These are phyloP conservation scores for Ganoderma lucidum DNA, from an alignment of 1,284 basidiomycete species.

Conservation along the genomic window DNA sequence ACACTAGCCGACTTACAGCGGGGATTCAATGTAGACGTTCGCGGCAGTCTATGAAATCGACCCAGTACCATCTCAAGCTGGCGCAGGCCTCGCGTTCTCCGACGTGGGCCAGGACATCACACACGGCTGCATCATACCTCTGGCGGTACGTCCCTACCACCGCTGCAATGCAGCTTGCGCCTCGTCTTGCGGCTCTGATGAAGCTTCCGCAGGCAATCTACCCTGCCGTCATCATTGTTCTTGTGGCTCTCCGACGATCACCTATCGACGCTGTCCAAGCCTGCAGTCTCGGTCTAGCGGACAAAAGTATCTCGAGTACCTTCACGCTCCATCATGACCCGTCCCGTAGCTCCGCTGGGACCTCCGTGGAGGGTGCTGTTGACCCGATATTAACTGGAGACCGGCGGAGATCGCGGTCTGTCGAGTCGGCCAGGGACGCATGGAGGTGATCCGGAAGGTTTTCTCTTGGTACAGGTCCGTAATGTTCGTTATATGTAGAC, in stretches of 20 bases:
- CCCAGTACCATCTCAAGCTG: background rate
- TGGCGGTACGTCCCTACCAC: background rate
- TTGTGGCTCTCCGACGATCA: constrained; percentile 5
- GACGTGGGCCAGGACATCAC: background rate
- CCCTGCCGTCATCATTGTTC: constrained; percentile 6
- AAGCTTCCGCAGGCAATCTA: constrained; percentile 5
- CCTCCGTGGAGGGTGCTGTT: too few relatives aligned
- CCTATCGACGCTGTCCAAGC: background rate
- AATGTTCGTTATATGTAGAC: too few relatives aligned
- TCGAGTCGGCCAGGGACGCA: too few relatives aligned
- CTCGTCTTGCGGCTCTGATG: background rate
- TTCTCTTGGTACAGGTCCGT: too few relatives aligned
- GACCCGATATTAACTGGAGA: too few relatives aligned
- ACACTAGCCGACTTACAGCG: background rate
- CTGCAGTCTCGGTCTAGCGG: background rate
- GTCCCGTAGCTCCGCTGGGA: background rate
- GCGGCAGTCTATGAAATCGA: background rate
- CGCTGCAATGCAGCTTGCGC: too few relatives aligned
- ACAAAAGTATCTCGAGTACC: background rate
- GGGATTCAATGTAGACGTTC: background rate
- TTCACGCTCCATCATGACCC: background rate
- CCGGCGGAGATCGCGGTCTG: too few relatives aligned
- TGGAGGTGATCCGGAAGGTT: too few relatives aligned
- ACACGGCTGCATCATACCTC: background rate
- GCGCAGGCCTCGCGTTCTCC: background rate